These are phyloP conservation scores for Russula emetica DNA, from an alignment of 768 basidiomycete species.

Conservation along the genomic window DNA sequence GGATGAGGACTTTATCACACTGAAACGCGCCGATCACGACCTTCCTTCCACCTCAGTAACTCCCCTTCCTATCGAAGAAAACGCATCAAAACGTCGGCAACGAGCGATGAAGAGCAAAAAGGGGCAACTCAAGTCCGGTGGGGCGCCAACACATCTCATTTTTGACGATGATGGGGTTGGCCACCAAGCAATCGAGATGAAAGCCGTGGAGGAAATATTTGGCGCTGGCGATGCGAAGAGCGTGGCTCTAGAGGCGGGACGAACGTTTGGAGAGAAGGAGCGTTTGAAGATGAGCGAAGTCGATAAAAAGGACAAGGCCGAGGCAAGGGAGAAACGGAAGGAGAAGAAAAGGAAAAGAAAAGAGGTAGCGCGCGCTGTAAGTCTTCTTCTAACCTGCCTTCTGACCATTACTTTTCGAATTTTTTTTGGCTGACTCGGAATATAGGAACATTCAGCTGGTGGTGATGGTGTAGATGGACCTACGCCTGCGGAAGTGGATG, in stretches of 20 bases:
- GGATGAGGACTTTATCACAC: conserved; percentile 86
- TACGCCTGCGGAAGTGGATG: conserved; percentile 39
- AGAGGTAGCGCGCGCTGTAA: conserved; percentile 52
- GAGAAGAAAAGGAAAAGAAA: conserved; percentile 94
- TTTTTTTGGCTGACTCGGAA: conserved; percentile 4
- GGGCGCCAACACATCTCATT: conserved; percentile 65
- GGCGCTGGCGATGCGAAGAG: conserved; percentile 53
- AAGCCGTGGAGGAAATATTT: conserved; percentile 64
- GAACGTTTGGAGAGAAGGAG: conserved; percentile 69
- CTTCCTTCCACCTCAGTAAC: conserved; percentile 38
- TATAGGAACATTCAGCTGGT: conserved; percentile 29
- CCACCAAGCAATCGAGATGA: conserved; percentile 81
- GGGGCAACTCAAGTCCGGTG: conserved; percentile 56
- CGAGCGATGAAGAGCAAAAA: conserved; percentile 73
- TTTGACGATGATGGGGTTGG: conserved; percentile 87
- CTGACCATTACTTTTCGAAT: background rate
- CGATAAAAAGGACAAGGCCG: conserved; percentile 73
- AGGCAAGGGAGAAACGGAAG: conserved; percentile 80
- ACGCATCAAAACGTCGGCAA: conserved; percentile 84
- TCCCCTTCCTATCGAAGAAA: conserved; percentile 35
- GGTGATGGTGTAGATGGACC: conserved; percentile 31
- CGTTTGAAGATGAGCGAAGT: conserved; percentile 62
- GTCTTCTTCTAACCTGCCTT: background rate
- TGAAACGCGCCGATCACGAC: conserved; percentile 88
- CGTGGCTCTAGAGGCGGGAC: conserved; percentile 60